Evolutionary conservation across 75 land plant species (phyloP).

Genomic region (Azolla pinnata): DNA sequence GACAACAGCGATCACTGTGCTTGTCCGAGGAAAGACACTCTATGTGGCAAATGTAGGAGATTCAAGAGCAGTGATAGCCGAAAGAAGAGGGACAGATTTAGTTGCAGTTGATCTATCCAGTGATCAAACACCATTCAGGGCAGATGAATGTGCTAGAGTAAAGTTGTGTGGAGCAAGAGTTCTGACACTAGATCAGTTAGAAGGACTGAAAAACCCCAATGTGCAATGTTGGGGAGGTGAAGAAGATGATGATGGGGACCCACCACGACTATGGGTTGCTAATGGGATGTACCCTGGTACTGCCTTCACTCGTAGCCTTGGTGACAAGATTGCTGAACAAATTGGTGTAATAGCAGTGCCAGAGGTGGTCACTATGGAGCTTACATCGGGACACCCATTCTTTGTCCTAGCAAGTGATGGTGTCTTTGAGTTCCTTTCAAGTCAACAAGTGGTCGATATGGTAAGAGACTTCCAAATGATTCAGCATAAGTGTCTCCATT

Average conservation of each 20-base stretch:
- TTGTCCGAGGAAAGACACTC: constrained; percentile 53
- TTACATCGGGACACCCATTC: constrained; percentile 62
- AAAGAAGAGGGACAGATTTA: constrained; percentile 44
- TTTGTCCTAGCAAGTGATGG: constrained; percentile 98
- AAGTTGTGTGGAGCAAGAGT: constrained; percentile 84
- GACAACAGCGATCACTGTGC: constrained; percentile 75
- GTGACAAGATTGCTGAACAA: constrained; percentile 77
- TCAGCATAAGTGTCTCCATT: too few species aligned
- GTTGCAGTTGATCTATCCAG: constrained; percentile 70
- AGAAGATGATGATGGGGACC: constrained; percentile 91
- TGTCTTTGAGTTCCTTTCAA: constrained; percentile 90
- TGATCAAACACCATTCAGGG: constrained; percentile 89
- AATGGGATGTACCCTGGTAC: constrained; percentile 98
- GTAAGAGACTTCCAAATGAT: constrained; percentile 42
- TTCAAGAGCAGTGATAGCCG: constrained; percentile 90
- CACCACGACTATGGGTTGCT: constrained; percentile 94
- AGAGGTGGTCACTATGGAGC: constrained; percentile 63
- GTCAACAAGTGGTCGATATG: constrained; percentile 91
- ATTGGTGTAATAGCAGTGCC: constrained; percentile 92
- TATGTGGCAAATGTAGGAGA: constrained; percentile 87
- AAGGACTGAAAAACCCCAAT: constrained; percentile 78
- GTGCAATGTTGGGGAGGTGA: constrained; percentile 86
- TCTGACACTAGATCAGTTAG: constrained; percentile 85
- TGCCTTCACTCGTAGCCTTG: constrained; percentile 93
- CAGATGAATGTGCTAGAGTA: constrained; percentile 86